Base-by-base conservation (phyloP, 495 filamentous ascomycete genomes). In the Penicillium paxilli region DNA sequence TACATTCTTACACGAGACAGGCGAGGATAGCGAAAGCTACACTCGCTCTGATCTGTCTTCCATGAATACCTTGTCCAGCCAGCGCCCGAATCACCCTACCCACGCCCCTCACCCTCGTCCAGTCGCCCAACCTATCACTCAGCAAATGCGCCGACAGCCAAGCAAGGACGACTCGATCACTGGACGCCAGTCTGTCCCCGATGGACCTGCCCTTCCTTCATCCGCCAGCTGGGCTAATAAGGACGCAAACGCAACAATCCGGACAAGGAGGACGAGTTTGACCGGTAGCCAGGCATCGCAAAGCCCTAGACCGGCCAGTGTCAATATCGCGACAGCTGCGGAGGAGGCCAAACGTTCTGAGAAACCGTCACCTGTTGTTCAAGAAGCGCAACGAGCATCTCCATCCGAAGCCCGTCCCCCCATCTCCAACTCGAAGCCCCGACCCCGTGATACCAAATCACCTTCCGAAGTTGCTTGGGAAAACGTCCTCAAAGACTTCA, bases 1-100 rank as follows among this genome's bases (percentile, higher is more conserved):
- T 72, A 99, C 96, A 79, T 99, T 99, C 70, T 72, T 99, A 35
- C 94, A 99, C 65, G 94, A 99, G 67, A 87, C 92, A 16, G 94
- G 93, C 16, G 94, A 99, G 65, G 94, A 96, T 53, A 91, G 92
- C 51, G 93, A 99, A 53, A 97, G 91, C 70, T 98, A 96, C 68
- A 94, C 91, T 37, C 85, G 94, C 47, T 90, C 96, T 62, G 94
- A 97, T 71, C 76, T 98, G 6, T 98, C 94, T 1, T 93, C 91
- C n/a, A 89, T 97, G 76, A 98, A 97, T 62, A 88, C 88, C 22
- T 81, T 90, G 16, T 86, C 83, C 44, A 88, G 89, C 8, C 93
- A 96, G 72, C 82, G 89, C 30, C 59, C 58, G 8, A 73, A 68
- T 20, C 59, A 63, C 14, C 40, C 73, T n/a, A 63, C 71, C 22